These are phyloP conservation scores for Oemleria cerasiformis DNA, from an alignment of 306 rosid species.

Conservation along the genomic window DNA sequence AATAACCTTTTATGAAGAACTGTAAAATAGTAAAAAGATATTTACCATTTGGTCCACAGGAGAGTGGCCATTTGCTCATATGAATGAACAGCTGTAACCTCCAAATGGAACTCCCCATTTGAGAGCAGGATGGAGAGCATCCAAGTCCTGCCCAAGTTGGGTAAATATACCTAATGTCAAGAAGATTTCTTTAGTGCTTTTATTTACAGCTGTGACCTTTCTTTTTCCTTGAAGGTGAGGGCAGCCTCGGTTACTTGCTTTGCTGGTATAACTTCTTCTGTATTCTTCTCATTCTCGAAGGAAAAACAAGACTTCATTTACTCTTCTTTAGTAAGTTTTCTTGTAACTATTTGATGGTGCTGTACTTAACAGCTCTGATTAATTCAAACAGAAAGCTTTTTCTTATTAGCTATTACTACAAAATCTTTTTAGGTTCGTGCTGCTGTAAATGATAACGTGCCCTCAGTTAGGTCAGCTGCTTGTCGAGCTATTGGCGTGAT, in stretches of 20 bases:
- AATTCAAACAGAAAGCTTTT: conserved; percentile 19
- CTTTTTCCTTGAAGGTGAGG: conserved; percentile 65
- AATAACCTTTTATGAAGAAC: neutral
- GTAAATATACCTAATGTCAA: neutral
- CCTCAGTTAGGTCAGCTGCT: conserved; percentile 89
- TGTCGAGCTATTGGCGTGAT: conserved; percentile 97
- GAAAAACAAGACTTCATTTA: conserved; percentile 66
- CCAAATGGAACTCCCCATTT: neutral
- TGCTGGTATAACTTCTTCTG: conserved; percentile 91
- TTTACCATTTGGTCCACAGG: neutral
- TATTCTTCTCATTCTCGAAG: conserved; percentile 57
- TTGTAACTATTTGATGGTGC: conserved; percentile 12
- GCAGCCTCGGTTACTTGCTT: conserved; percentile 87
- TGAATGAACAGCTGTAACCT: neutral
- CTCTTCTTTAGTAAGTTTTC: conserved; percentile 61
- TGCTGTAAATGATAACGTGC: conserved; percentile 53
- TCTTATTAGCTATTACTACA: neutral
- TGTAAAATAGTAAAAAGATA: conserved; percentile 3
- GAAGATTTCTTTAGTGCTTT: neutral
- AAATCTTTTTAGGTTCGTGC: conserved; percentile 56
- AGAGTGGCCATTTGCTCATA: neutral
- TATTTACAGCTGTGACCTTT: neutral
- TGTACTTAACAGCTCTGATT: conserved; percentile 13
- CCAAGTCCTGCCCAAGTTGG: neutral
- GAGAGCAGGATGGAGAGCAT: neutral